A percentile compares a stretch with the other conserved stretches of the same genome.
Evolutionary conservation across 345 rosid genomes (phyloP).

Genomic region (Laguncularia racemosa): DNA sequence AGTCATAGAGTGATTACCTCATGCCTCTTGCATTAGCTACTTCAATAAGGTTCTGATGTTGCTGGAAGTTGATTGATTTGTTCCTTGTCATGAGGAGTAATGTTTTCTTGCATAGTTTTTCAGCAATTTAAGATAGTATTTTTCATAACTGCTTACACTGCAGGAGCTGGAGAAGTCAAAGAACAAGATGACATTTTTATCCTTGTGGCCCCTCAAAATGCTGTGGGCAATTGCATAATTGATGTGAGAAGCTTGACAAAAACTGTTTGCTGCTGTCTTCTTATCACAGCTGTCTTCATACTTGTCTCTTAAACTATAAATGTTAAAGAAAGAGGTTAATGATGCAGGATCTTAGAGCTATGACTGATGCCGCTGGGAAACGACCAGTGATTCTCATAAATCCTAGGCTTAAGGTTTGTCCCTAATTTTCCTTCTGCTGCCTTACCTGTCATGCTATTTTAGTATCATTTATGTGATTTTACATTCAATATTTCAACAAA

Average conservation of each 20-base stretch:
- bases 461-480: too few relatives aligned
- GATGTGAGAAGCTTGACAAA: constrained; percentile 43
- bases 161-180: constrained; percentile 81
- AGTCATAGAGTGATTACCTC: too few relatives aligned
- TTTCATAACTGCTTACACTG: constrained; percentile 1
- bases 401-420: constrained; percentile 73
- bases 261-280: constrained; percentile 1
- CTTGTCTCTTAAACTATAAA: background rate
- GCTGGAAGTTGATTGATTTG: too few relatives aligned
- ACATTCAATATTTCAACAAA: too few relatives aligned
- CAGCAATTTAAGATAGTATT: background rate
- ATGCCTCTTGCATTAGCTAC: too few relatives aligned
- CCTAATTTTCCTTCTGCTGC: background rate
- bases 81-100: too few relatives aligned
- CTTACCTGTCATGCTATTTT: too few relatives aligned
- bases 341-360: constrained; percentile 73
- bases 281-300: background rate
- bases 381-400: constrained; percentile 85
- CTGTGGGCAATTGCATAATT: constrained; percentile 90
- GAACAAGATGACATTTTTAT: constrained; percentile 87
- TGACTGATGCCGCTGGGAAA: constrained; percentile 87
- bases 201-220: constrained; percentile 94
- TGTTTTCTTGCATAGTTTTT: too few relatives aligned
- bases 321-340: constrained; percentile 6
- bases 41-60: too few relatives aligned